A percentile compares a stretch with the other conserved stretches of the same genome.
phyloP scores from a whole-genome alignment of 495 filamentous ascomycete species.

The Podospora pseudopauciseta region DNA sequence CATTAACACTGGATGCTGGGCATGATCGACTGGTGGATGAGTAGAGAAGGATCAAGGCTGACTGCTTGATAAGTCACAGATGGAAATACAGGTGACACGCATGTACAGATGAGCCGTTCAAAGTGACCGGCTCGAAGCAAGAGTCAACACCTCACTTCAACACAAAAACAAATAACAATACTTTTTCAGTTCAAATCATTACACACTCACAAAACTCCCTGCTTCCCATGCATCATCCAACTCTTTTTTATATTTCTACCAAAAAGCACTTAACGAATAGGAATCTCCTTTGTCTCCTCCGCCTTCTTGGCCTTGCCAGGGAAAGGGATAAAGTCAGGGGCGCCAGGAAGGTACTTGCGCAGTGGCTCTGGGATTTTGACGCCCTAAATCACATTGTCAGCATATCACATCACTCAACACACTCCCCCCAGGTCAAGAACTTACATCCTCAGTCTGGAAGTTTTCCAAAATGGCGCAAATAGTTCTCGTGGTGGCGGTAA shows the following conservation, averaged over 20 bases:
- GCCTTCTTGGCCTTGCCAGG: slow-evolving; percentile 39
- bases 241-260: neutral
- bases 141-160: no score
- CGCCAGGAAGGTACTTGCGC: slow-evolving; percentile 82
- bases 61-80: no score
- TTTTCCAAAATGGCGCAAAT: slow-evolving; percentile 96
- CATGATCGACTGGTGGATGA: no score
- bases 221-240: neutral
- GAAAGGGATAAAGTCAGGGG: slow-evolving; percentile 82
- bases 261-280: slow-evolving; percentile 21
- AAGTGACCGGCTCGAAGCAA: no score
- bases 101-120: no score
- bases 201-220: neutral
- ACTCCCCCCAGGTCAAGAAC: slow-evolving; percentile 18
- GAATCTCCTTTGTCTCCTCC: slow-evolving; percentile 37
- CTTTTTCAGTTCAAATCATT: neutral
- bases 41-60: no score
- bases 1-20: no score
- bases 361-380: slow-evolving; percentile 82
- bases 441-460: slow-evolving; percentile 83
- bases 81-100: no score
- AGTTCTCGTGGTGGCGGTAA: slow-evolving; percentile 90
- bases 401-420: neutral
- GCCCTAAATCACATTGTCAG: slow-evolving; percentile 49
- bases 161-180: no score